Base-by-base conservation (phyloP, 768 basidiomycete genomes). In the Porphyrellus cyaneotinctus region DNA sequence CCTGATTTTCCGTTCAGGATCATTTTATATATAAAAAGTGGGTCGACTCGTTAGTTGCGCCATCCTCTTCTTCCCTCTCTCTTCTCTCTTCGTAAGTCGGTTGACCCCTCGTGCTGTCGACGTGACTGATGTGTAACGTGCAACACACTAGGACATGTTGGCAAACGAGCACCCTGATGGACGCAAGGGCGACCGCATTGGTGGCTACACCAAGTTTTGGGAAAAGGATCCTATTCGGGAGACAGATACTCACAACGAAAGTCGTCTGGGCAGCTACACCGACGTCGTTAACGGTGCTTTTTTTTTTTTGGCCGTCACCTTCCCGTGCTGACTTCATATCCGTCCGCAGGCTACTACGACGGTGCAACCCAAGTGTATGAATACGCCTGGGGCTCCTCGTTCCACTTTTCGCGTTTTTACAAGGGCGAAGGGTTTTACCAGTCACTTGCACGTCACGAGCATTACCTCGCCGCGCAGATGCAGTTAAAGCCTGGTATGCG, bases 371-470 rank as follows among this genome's bases (percentile, higher is more conserved):
- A 91, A 66, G 76, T 97, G 53, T 97, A 97, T 74, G 95, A 97
- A 69, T 97, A 89, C 63, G 94, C 90, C 47, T 92, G 93, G 94
- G 81, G 81, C 2, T 77, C 84, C 50, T 92, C 87, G 6, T 97
- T 97, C 83, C 95, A 97, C 73, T 97, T 97, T 71, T 95, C 90
- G 51, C 91, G 95, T 31, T 98, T 95, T 78, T 93, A 88, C 82
- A 88, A 87, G 72, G 95, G 95, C 57, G 88, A 92, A 68, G 80
- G 78, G 1, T 88, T 88, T 69, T 68, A 77, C 22, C 82, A 84
- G 18, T 83, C 85, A 7, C 72, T 69, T 15, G 94, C 95, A 24
- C 87, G 97, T 37, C 95, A 98, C 64, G 95, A 99, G 74, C 95
- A 99, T 74, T 98, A 95, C 74, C 90, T 99, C 58, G 85, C 94